Evolutionary conservation across 2,329 filamentous ascomycete species (phyloP).

Genomic region (Nemania sp.): DNA sequence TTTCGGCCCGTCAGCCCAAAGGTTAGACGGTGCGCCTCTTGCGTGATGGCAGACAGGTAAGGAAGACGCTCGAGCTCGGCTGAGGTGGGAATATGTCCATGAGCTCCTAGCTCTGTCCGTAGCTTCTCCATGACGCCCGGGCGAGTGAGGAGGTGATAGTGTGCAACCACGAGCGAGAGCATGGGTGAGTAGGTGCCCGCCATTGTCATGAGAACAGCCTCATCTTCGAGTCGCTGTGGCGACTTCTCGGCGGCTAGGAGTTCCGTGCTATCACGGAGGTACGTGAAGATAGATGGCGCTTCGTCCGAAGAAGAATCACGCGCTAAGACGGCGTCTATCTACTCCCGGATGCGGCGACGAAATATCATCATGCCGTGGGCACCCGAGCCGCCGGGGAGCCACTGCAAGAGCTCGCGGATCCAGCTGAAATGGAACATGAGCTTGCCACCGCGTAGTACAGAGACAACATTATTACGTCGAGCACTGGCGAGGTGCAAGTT

Average conservation of each 20-base stretch:
- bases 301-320: slow-evolving; percentile 17
- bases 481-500: slow-evolving; percentile 44
- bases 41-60: slow-evolving; percentile 32
- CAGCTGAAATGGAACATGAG: slow-evolving; percentile 50
- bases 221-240: slow-evolving; percentile 48
- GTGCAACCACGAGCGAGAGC: slow-evolving; percentile 43
- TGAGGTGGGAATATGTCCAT: slow-evolving; percentile 27
- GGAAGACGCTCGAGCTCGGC: slow-evolving; percentile 38
- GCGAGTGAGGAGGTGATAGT: slow-evolving; percentile 42
- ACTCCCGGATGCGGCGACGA: slow-evolving; percentile 43
- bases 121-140: slow-evolving; percentile 41
- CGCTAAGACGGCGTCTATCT: slow-evolving; percentile 40
- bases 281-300: slow-evolving; percentile 48
- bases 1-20: slow-evolving; percentile 56
- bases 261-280: slow-evolving; percentile 44
- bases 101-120: slow-evolving; percentile 39
- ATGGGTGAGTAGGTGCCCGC: slow-evolving; percentile 41
- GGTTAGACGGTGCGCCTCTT: slow-evolving; percentile 52
- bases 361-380: slow-evolving; percentile 38
- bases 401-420: slow-evolving; percentile 19
- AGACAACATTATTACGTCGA: slow-evolving; percentile 47
- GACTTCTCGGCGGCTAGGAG: slow-evolving; percentile 48
- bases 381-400: slow-evolving; percentile 16
- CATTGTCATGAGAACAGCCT: slow-evolving; percentile 47
- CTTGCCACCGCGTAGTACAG: slow-evolving; percentile 48